Evolutionary conservation across 192 early-diverging fungal species (phyloP).

Genomic region (Coemansia sp.): DNA sequence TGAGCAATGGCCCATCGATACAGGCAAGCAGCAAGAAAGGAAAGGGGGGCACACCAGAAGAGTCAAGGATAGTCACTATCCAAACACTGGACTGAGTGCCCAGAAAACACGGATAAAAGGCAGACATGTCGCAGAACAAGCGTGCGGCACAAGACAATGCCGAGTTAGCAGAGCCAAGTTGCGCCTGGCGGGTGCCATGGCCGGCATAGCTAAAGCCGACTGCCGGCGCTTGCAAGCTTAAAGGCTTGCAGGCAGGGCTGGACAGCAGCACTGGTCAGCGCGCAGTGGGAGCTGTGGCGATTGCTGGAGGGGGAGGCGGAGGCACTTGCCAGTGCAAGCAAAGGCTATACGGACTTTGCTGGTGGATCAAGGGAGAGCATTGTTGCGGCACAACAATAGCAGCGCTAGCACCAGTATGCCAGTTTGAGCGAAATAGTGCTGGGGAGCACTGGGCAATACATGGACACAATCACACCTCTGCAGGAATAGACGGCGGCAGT

Average conservation of each 20-base stretch:
- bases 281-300: too few species aligned
- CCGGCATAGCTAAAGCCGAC: background rate
- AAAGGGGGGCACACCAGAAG: too few species aligned
- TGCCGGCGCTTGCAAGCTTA: background rate
- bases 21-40: background rate
- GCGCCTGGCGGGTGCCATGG: too few species aligned
- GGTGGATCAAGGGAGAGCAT: constrained; percentile 1
- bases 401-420: constrained; percentile 1
- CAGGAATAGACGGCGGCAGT: background rate
- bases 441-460: background rate
- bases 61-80: constrained; percentile 7
- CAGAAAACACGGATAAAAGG: background rate
- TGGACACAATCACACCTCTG: background rate
- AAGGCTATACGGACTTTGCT: background rate
- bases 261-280: too few species aligned
- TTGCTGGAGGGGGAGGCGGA: background rate
- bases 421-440: constrained; percentile 2
- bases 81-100: background rate
- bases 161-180: background rate
- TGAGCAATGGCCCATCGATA: constrained; percentile 32
- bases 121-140: background rate
- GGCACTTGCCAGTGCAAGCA: background rate
- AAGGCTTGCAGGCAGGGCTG: too few species aligned
- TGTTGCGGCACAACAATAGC: background rate
- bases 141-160: background rate